A percentile compares a stretch with the other conserved stretches of the same genome.
These are phyloP conservation scores for Serendipita vermifera DNA, from an alignment of 768 basidiomycete genomes.

Conservation along the genomic window DNA sequence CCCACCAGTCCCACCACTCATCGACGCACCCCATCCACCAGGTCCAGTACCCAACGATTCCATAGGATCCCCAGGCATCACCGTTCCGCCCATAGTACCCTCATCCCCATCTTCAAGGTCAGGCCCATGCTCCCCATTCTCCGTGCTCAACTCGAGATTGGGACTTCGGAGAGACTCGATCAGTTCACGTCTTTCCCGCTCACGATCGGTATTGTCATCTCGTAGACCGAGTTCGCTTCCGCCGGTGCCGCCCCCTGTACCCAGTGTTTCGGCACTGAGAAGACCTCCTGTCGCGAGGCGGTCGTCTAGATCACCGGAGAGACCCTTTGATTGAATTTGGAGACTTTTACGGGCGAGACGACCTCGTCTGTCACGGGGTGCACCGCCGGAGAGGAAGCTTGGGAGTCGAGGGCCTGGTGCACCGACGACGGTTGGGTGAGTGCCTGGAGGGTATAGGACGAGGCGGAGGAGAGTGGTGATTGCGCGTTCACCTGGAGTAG, in stretches of 20 bases:
- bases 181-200: conserved; percentile 1
- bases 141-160: neutral
- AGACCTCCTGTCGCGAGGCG: neutral
- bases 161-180: neutral
- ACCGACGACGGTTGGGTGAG: neutral
- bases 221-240: neutral
- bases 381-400: conserved; percentile 57
- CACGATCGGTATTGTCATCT: neutral
- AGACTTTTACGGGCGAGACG: neutral
- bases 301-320: neutral
- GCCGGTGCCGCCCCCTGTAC: neutral
- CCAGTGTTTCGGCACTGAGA: too few species aligned
- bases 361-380: conserved; percentile 67
- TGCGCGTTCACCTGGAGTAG: conserved; percentile 52
- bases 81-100: neutral
- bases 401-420: conserved; percentile 31
- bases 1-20: neutral
- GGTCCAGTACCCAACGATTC: conserved; percentile 8
- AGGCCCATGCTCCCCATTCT: neutral
- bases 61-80: neutral
- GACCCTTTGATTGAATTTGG: neutral
- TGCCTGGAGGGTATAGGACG: conserved; percentile 10
- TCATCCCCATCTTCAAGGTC: neutral
- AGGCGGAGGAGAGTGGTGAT: conserved; percentile 48
- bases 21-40: neutral